Base-by-base conservation (phyloP, 345 rosid genomes). In the Toxicodendron radicans region DNA sequence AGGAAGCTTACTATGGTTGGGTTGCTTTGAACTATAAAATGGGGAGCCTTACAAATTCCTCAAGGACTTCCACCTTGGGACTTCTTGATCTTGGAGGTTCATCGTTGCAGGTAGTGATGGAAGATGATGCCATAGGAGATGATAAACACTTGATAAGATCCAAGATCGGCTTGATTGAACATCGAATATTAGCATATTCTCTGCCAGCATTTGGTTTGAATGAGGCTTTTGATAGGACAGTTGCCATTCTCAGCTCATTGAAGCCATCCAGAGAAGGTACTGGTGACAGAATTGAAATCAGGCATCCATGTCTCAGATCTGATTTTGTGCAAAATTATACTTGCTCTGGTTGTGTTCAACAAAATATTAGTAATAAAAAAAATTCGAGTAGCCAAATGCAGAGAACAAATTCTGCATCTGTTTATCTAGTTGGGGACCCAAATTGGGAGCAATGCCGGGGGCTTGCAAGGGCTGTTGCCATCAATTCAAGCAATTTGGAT, bases 1-100 rank as follows among this genome's bases (percentile, higher is more conserved):
- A 89, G 65, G 91, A 89, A 79, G 93, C 90, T 14, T 89, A 86
- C 62, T 89, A 85, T 79, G 90, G 90, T 48, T 89, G 91, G 91
- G 82, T 84, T 73, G 87, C 91, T 75, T 78, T 86, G 61, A 87
- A 89, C 66, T 87, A 84, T 66, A 83, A 76, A 78, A 75, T 84
- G 87, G 86, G 86, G 20, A 76, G 61, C 27, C 81, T 87, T 33
- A 79, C 81, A 10, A 83, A 83, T 79, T 78, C 83, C 24, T 81
- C 73, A 4, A 67, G 59, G 49, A 74, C 66, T 32, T 64, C 82
- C 27, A 80, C 86, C 16, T 64, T 80, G 48, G 93, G 91, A 56
- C 90, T 89, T 73, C 85, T 89, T 10, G 93, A 89, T 79, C 60
- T 89, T 66, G 91, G 91, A 76, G 88, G 90, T 77, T 89, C 93